Percentiles rank a stretch among this genome's conserved stretches.
Evolutionary conservation across 495 filamentous ascomycete genomes (phyloP).

Genomic region (Talaromyces trachyspermus): DNA sequence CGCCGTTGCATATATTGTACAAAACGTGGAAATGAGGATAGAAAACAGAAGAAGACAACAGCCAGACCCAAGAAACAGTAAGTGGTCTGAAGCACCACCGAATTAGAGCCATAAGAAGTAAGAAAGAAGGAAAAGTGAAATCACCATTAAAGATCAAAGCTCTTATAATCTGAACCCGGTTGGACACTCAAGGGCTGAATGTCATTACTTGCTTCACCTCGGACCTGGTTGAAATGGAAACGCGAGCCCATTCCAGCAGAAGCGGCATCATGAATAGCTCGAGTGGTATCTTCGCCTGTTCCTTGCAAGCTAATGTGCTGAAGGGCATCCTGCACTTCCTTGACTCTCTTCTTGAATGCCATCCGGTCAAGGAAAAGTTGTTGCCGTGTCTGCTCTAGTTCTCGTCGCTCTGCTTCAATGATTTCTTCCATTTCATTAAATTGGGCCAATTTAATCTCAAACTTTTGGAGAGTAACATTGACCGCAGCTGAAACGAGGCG

Average conservation of each 20-base stretch:
- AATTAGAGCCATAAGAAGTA: neutral
- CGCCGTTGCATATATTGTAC: slow-evolving; percentile 7
- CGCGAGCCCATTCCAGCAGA: slow-evolving; percentile 44
- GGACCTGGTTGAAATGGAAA: slow-evolving; percentile 51
- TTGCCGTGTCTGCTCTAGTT: slow-evolving; percentile 83
- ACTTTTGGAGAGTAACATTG: slow-evolving; percentile 75
- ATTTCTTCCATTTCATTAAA: slow-evolving; percentile 94
- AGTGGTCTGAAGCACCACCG: neutral
- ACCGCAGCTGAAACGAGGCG: slow-evolving; percentile 78
- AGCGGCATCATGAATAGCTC: slow-evolving; percentile 41
- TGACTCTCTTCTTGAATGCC: slow-evolving; percentile 78
- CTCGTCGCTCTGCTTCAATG: slow-evolving; percentile 82
- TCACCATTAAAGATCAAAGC: slow-evolving; percentile 35
- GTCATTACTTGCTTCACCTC: slow-evolving; percentile 34
- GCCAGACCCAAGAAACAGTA: slow-evolving; percentile 18
- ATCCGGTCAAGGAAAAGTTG: slow-evolving; percentile 90
- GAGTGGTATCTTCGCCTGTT: slow-evolving; percentile 44
- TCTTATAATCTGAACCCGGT: slow-evolving; percentile 42
- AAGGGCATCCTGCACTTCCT: slow-evolving; percentile 72
- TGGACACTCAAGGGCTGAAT: slow-evolving; percentile 62
- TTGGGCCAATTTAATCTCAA: slow-evolving; percentile 79
- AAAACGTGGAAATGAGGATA: slow-evolving; percentile 10
- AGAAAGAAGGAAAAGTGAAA: neutral
- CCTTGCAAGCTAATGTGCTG: slow-evolving; percentile 52
- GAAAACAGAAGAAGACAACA: slow-evolving; percentile 16